phyloP scores from a whole-genome alignment of 192 early-diverging fungal genomes.

The Umbelopsis sp. region DNA sequence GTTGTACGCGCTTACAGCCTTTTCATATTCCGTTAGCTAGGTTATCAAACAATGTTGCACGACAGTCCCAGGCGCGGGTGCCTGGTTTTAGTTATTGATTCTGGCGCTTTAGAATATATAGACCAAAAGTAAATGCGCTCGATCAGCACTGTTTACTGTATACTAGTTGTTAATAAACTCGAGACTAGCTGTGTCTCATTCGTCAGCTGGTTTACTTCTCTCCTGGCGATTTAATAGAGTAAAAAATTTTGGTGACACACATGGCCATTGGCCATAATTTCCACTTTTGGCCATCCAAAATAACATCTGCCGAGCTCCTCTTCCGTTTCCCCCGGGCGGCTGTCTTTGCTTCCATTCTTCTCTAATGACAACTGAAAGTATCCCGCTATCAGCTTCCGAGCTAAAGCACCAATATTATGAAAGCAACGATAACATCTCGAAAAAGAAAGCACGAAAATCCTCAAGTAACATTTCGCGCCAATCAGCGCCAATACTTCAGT shows the following conservation, averaged over 20 bases:
- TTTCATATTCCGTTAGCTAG: no score
- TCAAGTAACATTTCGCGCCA: background rate
- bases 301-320: background rate
- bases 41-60: background rate
- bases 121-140: no score
- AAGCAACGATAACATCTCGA: background rate
- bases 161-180: no score
- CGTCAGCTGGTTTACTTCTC: no score
- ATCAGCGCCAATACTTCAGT: background rate
- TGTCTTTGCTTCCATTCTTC: constrained; percentile 11
- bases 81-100: no score
- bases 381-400: constrained; percentile 8
- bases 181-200: no score
- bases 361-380: constrained; percentile 6
- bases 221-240: background rate
- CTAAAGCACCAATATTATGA: constrained; percentile 12
- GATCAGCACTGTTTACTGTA: no score
- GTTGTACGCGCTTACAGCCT: no score
- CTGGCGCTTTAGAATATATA: no score
- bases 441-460: background rate
- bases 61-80: background rate
- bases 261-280: background rate
- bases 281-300: constrained; percentile 10
- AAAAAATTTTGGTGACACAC: constrained; percentile 7
- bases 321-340: constrained; percentile 7